These are phyloP conservation scores for Ophiostoma ips DNA, from an alignment of 2,329 filamentous ascomycete species.

Conservation along the genomic window DNA sequence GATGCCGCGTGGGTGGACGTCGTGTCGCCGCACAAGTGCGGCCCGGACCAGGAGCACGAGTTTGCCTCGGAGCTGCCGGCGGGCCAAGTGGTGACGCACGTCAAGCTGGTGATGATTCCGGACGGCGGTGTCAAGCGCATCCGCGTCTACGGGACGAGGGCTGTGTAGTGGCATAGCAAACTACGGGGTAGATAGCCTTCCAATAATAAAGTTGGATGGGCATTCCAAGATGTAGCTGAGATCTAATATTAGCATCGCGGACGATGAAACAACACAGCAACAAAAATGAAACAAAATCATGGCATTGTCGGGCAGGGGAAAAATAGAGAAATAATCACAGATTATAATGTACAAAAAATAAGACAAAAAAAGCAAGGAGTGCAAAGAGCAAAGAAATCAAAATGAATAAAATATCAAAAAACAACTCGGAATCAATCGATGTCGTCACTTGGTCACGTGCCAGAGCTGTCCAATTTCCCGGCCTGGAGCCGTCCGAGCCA, in stretches of 20 bases:
- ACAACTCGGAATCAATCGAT: too few relatives aligned
- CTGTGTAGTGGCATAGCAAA: too few relatives aligned
- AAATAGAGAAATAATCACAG: too few relatives aligned
- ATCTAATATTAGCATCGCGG: too few relatives aligned
- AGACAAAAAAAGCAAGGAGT: too few relatives aligned
- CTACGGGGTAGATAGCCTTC: background rate
- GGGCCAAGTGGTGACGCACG: constrained; percentile 57
- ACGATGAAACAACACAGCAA: too few relatives aligned
- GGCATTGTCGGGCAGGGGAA: too few relatives aligned
- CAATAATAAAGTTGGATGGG: background rate
- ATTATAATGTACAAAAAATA: too few relatives aligned
- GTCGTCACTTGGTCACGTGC: background rate
- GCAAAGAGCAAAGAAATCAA: too few relatives aligned
- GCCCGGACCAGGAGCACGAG: constrained; percentile 59
- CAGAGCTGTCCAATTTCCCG: constrained; percentile 7
- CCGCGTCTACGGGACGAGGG: constrained; percentile 56
- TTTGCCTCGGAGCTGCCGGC: constrained; percentile 39
- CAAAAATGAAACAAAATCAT: too few relatives aligned
- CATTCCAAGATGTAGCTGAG: too few relatives aligned
- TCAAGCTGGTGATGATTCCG: constrained; percentile 84
- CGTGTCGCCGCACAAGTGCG: constrained; percentile 51
- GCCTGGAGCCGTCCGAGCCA: constrained; percentile 2
- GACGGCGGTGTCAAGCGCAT: constrained; percentile 88
- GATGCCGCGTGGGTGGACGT: constrained; percentile 52
- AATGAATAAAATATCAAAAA: too few relatives aligned